Base-by-base conservation (phyloP, 1,139 yeast genomes). In the Eremothecium cymbalariae region DNA sequence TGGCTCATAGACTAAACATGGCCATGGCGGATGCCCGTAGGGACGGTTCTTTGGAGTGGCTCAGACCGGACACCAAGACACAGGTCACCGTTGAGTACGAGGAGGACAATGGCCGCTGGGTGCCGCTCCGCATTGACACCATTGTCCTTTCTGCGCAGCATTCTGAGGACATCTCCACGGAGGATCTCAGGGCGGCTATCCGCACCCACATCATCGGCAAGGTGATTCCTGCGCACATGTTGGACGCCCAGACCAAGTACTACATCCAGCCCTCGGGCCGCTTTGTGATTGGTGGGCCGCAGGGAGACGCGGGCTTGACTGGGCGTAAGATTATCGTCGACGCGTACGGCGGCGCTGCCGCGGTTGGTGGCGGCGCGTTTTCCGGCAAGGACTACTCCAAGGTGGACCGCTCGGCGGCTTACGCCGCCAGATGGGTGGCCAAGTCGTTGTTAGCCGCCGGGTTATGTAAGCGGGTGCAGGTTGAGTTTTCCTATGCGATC, bases 321-420 rank as follows among this genome's bases (percentile, higher is more conserved):
- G 99, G 99, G 67, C 86, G 99, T 73, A 90, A 90, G 76, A 90
- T 90, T 65, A 90, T 90, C 61, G 99, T 90, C 62, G 99, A 90
- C 69, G 94, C 98, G 48, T 90, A 90, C 71, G 99, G 99, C 73
- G 98, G 99, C 58, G 93, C 98, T 93, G 96, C 98, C 69, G 97
- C 98, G 58, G 98, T 90, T 74, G 99, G 99, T 70, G 99, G 99
- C 75, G 99, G 99, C 77, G 98, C 98, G 50, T 90, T 93, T 86
- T 83, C 95, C 46, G 99, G 99, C 69, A 90, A 90, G 76, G 99
- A 90, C 69, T 90, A 85, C 83, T 85, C 97, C 64, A 90, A 90
- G 77, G 99, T 90, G 60, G 99, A 90, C 69, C 85, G 99, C 74
- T 90, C 98, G 50, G 99, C 98, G 62, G 98, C 98, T 51, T 90